Evolutionary conservation across 225 moss, liverwort and hornwort species (phyloP).

Genomic region (Polytrichum formosum): DNA sequence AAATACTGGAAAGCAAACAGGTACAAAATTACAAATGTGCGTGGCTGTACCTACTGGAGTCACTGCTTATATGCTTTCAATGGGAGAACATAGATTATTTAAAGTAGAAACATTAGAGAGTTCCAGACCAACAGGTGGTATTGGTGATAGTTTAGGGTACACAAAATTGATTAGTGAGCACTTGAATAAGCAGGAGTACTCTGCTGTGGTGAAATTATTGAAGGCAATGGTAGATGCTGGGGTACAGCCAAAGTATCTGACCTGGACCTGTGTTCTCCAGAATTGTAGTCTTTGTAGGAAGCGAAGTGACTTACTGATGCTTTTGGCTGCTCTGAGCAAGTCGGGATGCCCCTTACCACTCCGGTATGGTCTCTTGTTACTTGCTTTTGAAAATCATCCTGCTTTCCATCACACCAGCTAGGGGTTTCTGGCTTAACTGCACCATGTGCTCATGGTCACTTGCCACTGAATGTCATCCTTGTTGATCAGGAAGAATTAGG

Average conservation of each 20-base stretch:
- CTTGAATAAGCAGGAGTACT: slow-evolving; percentile 62
- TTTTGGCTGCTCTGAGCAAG: slow-evolving; percentile 77
- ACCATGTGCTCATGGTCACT: no score
- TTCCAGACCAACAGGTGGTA: slow-evolving; percentile 31
- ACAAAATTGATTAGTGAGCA: slow-evolving; percentile 67
- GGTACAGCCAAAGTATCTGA: slow-evolving; percentile 62
- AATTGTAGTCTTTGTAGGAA: slow-evolving; percentile 65
- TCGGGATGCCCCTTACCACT: slow-evolving; percentile 77
- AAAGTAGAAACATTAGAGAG: slow-evolving; percentile 39
- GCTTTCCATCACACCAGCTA: no score
- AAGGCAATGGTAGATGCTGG: slow-evolving; percentile 60
- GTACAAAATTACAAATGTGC: slow-evolving; percentile 21
- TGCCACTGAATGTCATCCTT: not conserved
- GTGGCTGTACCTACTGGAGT: slow-evolving; percentile 33
- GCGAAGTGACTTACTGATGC: slow-evolving; percentile 59
- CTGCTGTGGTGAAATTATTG: slow-evolving; percentile 54
- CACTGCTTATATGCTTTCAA: slow-evolving; percentile 42
- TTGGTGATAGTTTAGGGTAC: slow-evolving; percentile 40
- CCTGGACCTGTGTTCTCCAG: slow-evolving; percentile 81
- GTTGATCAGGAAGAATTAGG: not conserved
- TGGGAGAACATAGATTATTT: slow-evolving; percentile 44
- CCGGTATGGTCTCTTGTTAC: slow-evolving; percentile 24
- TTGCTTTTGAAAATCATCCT: no score
- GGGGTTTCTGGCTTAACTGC: no score
- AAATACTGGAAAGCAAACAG: slow-evolving; percentile 8